Conservation (phyloP, 495 filamentous ascomycete genomes). For the Elaphomyces granulatus region DNA sequence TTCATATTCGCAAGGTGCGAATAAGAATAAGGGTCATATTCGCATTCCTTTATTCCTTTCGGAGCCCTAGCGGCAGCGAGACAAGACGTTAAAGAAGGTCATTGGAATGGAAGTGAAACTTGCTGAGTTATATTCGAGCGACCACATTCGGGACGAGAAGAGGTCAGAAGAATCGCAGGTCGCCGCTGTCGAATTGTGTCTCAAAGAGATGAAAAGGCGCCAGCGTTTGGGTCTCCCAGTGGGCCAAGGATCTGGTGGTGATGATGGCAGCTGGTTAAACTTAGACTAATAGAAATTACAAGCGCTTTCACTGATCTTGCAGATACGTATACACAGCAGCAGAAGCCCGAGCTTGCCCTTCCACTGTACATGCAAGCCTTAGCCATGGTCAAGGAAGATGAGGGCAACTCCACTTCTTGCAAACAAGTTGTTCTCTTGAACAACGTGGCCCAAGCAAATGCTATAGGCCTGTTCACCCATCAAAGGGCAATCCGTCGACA, state of each 20-base stretch:
- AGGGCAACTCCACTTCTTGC: conserved; percentile 39
- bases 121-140: conserved; percentile 53
- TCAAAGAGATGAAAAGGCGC: conserved; percentile 58
- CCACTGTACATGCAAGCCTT: conserved; percentile 84
- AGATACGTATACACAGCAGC: conserved; percentile 50
- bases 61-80: conserved; percentile 45
- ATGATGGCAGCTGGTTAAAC: conserved; percentile 59
- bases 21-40: too few species aligned
- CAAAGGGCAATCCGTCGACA: conserved; percentile 42
- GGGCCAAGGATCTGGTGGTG: conserved; percentile 30
- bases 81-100: conserved; percentile 53
- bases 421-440: conserved; percentile 52
- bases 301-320: conserved; percentile 57
- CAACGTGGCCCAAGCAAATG: conserved; percentile 19
- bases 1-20: too few species aligned
- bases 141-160: conserved; percentile 36
- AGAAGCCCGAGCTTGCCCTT: conserved; percentile 61
- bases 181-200: conserved; percentile 67
- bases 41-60: too few species aligned
- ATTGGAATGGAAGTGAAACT: conserved; percentile 67
- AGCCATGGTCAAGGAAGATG: conserved; percentile 31
- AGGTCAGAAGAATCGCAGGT: conserved; percentile 56
- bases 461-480: conserved; percentile 15
- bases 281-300: conserved; percentile 56
- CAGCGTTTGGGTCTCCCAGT: conserved; percentile 41